Evolutionary conservation across 1,284 basidiomycete genomes (phyloP), one percentile per base, ranked within the genome.

Genomic region (Pseudozyma tsukubaensis): DNA sequence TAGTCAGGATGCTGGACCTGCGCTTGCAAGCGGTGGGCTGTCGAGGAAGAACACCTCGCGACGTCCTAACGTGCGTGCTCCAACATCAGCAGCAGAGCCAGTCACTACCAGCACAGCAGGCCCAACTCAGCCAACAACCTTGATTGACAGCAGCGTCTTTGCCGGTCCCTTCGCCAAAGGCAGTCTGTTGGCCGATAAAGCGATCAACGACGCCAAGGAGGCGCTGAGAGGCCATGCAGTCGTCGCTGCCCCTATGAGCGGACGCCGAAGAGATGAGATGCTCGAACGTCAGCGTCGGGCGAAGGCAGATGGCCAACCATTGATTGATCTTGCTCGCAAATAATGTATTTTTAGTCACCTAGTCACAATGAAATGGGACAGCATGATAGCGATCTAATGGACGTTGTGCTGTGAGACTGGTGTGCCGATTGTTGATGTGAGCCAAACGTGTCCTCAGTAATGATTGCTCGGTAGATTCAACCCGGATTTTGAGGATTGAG

Each of bases 111-210:
- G 44, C 24, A 32, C 59, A 8, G 35, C 43, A 14, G 63, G 42
- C 4, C 52, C 49, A 29, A 56, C 58, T 16, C 71, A 50, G 16
- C 64, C 65, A 13, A 52, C 63, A 10, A 59, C 76, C 40, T 66
- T 78, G n/a, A 78, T 78, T 37, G 63, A 67, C 59, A 66, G 77
- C 43, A 64, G 58, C 14, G 62, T 68, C 2, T 74, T 78, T 18
- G 63, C 70, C 2, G 78, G 78, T 2, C 76, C 78, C 2, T 80
- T 80, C 24, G 76, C 69, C 34, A 78, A 78, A 44, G 78, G 78
- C 35, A 76, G 74, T 45, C 59, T 80, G 54, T 54, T 80, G 36
- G 78, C 77, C 10, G 68, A 64, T 45, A 72, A 68, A 54, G 78
- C 78, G 13, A 69, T 76, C 58, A 69, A 40, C 19, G 61, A 70